Conservation (phyloP, 2,329 filamentous ascomycete species). For the Nothophaeocryptopus gaeumannii region DNA sequence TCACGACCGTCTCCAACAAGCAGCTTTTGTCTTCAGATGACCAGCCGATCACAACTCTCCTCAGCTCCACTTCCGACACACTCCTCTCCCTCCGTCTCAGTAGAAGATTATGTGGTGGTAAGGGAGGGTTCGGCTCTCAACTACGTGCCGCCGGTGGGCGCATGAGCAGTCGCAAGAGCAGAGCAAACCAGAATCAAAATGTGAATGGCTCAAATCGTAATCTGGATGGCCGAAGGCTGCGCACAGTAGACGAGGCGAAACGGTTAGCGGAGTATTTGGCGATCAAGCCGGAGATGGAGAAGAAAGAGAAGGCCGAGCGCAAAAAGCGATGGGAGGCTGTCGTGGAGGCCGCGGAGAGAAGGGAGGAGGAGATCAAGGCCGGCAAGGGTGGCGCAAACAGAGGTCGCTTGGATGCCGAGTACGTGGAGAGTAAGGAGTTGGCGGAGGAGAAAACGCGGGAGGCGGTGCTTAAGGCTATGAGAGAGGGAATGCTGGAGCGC, state of each 20-base stretch:
- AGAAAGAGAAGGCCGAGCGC: conserved; percentile 83
- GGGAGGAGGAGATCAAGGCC: conserved; percentile 76
- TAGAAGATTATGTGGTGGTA: conserved; percentile 80
- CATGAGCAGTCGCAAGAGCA: conserved; percentile 95
- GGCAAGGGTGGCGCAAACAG: conserved; percentile 60
- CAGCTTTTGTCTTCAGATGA: conserved; percentile 58
- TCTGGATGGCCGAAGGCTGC: conserved; percentile 80
- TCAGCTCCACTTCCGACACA: conserved; percentile 51
- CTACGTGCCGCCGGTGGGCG: conserved; percentile 93
- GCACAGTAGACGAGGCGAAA: conserved; percentile 94
- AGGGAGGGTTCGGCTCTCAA: conserved; percentile 96
- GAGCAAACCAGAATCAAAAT: conserved; percentile 68
- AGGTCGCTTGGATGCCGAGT: conserved; percentile 74
- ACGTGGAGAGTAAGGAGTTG: conserved; percentile 94
- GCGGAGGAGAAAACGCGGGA: conserved; percentile 77
- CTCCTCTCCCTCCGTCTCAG: conserved; percentile 81
- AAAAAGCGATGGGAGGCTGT: conserved; percentile 84
- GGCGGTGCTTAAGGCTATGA: conserved; percentile 69
- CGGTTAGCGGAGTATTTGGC: conserved; percentile 90
- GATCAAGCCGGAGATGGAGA: conserved; percentile 96
- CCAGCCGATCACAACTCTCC: conserved; percentile 59
- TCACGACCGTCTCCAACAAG: conserved; percentile 79
- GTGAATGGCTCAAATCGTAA: conserved; percentile 84
- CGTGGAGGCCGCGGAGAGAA: conserved; percentile 77
- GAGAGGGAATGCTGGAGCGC: conserved; percentile 55